Conservation (phyloP, 2,329 filamentous ascomycete species). For the Xylaria sp. region DNA sequence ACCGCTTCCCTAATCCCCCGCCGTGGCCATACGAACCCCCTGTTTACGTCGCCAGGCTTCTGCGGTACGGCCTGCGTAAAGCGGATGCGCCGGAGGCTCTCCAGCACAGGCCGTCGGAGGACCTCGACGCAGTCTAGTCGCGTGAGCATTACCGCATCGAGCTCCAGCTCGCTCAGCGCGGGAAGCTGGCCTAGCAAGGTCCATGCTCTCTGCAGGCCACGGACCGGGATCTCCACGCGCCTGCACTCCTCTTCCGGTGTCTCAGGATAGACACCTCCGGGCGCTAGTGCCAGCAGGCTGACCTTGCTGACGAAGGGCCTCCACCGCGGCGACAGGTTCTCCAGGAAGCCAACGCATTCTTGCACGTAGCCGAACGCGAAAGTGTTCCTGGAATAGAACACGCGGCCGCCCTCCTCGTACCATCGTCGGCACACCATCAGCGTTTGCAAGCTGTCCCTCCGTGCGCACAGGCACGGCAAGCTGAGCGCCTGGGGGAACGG, state of each 20-base stretch:
- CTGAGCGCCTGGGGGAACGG: background rate
- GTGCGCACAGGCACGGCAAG: conserved; percentile 22
- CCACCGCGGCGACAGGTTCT: conserved; percentile 4
- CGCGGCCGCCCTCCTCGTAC: conserved; percentile 23
- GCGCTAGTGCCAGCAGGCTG: conserved; percentile 14
- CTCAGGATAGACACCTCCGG: background rate
- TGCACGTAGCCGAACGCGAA: conserved; percentile 16
- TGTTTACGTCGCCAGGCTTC: background rate
- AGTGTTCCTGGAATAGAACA: conserved; percentile 22
- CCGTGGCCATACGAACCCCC: conserved; percentile 18
- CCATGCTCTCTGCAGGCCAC: conserved; percentile 5
- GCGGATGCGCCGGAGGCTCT: conserved; percentile 10
- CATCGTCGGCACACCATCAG: conserved; percentile 20
- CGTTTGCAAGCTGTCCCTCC: conserved; percentile 8
- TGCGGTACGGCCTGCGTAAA: conserved; percentile 15
- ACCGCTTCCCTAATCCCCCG: conserved; percentile 2
- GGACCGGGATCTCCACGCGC: background rate
- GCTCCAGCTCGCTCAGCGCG: conserved; percentile 12
- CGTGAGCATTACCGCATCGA: conserved; percentile 17
- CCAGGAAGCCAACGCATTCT: conserved; percentile 16
- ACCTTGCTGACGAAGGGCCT: conserved; percentile 15
- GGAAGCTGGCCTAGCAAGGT: conserved; percentile 3
- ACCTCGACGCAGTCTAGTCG: background rate
- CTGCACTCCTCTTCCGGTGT: background rate
- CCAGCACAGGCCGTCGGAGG: conserved; percentile 4